These are phyloP conservation scores for Barbarea vulgaris DNA, from an alignment of 345 rosid genomes.

Conservation along the genomic window DNA sequence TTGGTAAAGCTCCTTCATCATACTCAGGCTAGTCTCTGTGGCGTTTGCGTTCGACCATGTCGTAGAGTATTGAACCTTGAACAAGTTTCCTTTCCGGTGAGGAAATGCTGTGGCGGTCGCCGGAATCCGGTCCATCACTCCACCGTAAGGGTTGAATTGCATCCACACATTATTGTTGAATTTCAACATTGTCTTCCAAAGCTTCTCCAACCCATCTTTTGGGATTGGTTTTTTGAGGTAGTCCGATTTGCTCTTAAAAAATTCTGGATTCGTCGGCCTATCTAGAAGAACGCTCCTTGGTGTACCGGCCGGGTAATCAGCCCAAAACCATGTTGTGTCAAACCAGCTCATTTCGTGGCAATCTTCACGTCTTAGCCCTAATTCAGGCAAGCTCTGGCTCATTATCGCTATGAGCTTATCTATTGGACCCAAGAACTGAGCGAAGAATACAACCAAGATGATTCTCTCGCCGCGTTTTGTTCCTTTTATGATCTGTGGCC, in stretches of 20 bases:
- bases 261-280: conserved; percentile 24
- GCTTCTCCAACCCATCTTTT: conserved; percentile 31
- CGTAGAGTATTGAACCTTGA: conserved; percentile 41
- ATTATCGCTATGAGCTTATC: conserved; percentile 39
- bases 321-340: conserved; percentile 39
- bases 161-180: conserved; percentile 34
- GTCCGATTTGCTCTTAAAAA: conserved; percentile 62
- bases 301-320: conserved; percentile 31
- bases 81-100: conserved; percentile 51
- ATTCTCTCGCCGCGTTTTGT: conserved; percentile 34
- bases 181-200: conserved; percentile 45
- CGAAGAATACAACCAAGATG: conserved; percentile 35
- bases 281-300: conserved; percentile 7
- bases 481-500: conserved; percentile 1
- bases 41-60: conserved; percentile 38
- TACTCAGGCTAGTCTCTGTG: conserved; percentile 23
- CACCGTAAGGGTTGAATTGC: conserved; percentile 55
- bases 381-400: conserved; percentile 36
- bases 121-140: conserved; percentile 50
- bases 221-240: conserved; percentile 53
- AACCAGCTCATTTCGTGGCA: conserved; percentile 51
- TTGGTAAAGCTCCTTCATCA: conserved; percentile 42
- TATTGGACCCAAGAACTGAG: conserved; percentile 44
- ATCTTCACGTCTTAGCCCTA: conserved; percentile 36
- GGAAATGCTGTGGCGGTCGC: conserved; percentile 51